Percentiles rank a stretch among this genome's conserved stretches.
phyloP scores from a whole-genome alignment of 371 early-diverging fungal genomes.

The Nematocida ausubeli region DNA sequence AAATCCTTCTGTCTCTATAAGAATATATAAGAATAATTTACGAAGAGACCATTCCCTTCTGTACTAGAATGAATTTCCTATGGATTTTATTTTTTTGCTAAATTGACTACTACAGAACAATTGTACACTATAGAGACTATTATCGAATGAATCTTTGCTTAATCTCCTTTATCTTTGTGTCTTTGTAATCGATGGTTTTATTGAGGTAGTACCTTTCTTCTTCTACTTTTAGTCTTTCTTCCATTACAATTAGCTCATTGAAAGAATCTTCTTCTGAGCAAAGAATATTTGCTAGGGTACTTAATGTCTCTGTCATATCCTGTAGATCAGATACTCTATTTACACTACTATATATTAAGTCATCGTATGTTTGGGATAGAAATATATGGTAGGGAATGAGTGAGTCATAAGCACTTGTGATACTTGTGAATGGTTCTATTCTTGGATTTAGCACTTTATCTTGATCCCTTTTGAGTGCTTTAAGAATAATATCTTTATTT shows the following conservation, averaged over 20 bases:
- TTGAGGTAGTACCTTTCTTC: slow-evolving; percentile 56
- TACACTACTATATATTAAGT: slow-evolving; percentile 56
- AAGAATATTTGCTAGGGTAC: slow-evolving; percentile 18
- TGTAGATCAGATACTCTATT: slow-evolving; percentile 5
- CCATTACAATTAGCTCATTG: slow-evolving; percentile 49
- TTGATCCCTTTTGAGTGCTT: slow-evolving; percentile 62
- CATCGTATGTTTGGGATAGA: slow-evolving; percentile 57
- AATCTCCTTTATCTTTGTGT: slow-evolving; percentile 54
- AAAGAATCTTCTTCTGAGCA: slow-evolving; percentile 21
- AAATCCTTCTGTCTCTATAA: too few relatives aligned
- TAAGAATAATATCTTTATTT: slow-evolving; percentile 59
- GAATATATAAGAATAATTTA: too few relatives aligned
- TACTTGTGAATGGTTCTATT: slow-evolving; percentile 57
- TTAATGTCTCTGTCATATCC: slow-evolving; percentile 20
- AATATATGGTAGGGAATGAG: slow-evolving; percentile 66
- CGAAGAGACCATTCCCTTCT: too few relatives aligned
- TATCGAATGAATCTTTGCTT: slow-evolving; percentile 30
- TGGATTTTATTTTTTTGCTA: too few relatives aligned
- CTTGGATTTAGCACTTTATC: slow-evolving; percentile 61
- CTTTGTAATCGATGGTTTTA: slow-evolving; percentile 39
- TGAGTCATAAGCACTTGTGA: slow-evolving; percentile 65
- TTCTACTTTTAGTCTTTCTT: slow-evolving; percentile 52
- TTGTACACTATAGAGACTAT: too few relatives aligned
- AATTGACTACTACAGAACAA: too few relatives aligned
- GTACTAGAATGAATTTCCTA: too few relatives aligned